These are phyloP conservation scores for Cladophialophora exuberans DNA, from an alignment of 2,329 filamentous ascomycete genomes.

Conservation along the genomic window DNA sequence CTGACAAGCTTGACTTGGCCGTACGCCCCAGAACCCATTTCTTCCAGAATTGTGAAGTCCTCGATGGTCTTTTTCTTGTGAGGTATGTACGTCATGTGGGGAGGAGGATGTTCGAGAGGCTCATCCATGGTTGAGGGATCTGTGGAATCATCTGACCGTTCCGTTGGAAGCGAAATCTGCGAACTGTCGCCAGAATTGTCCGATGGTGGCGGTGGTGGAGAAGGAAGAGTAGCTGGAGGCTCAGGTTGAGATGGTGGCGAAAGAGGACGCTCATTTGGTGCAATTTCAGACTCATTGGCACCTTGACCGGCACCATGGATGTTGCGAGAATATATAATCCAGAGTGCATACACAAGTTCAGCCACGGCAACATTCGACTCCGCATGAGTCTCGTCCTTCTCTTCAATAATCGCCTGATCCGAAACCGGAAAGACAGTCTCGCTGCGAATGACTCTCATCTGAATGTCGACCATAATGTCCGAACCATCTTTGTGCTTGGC, in stretches of 20 bases:
- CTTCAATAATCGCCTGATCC: slow-evolving; percentile 66
- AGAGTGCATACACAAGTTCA: slow-evolving; percentile 90
- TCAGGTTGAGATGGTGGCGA: slow-evolving; percentile 80
- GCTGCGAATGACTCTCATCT: slow-evolving; percentile 94
- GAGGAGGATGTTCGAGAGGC: slow-evolving; percentile 41
- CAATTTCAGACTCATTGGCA: slow-evolving; percentile 55
- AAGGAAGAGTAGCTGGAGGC: slow-evolving; percentile 66
- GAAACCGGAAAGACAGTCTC: slow-evolving; percentile 67
- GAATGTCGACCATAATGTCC: slow-evolving; percentile 90
- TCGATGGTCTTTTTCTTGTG: slow-evolving; percentile 78
- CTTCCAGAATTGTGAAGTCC: slow-evolving; percentile 90
- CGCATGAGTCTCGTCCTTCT: slow-evolving; percentile 59
- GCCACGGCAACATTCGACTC: slow-evolving; percentile 55
- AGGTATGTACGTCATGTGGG: slow-evolving; percentile 30
- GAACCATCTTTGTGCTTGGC: slow-evolving; percentile 89
- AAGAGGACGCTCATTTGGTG: slow-evolving; percentile 64
- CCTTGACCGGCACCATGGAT: slow-evolving; percentile 74
- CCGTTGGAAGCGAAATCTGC: slow-evolving; percentile 45
- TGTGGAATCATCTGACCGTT: slow-evolving; percentile 44
- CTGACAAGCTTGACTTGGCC: slow-evolving; percentile 95
- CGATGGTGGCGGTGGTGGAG: slow-evolving; percentile 36
- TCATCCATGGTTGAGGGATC: slow-evolving; percentile 54
- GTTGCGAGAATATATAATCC: slow-evolving; percentile 95
- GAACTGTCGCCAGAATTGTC: slow-evolving; percentile 41
- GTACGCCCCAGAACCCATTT: slow-evolving; percentile 98